Evolutionary conservation across 2,329 filamentous ascomycete genomes (phyloP), one percentile per base, ranked within the genome.

Genomic region (Talaromyces sp.): DNA sequence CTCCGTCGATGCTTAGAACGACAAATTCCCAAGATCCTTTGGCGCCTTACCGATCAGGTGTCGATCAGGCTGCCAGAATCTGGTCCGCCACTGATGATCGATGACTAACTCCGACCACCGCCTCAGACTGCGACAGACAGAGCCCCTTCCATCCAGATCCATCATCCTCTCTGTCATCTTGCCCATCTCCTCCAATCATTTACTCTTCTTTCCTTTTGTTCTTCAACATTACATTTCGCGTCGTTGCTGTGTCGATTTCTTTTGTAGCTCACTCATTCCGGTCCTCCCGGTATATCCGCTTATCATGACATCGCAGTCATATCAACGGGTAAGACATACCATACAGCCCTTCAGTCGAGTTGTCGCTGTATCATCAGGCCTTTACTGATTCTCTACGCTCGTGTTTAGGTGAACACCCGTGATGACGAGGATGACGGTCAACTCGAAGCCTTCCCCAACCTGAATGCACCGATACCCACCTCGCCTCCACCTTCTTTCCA

Each of bases 401-500:
- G 13, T 41, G 27, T 67, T 2, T 64, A 82, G 80, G 78, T 82
- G 33, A 79, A 81, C 62, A 71, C 77, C 72, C 78, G 78, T 41
- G 77, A 80, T 69, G 79, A 80, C 63, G 77, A 81, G 52, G 73
- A 74, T 56, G 67, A 70, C 62, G 65, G 68, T 54, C 54, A 72
- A 54, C 62, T 69, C 31, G 70, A 75, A 54, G 72, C 75, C 50
- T 74, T 75, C 68, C 75, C 72, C 66, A 70, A 72, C 37, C 73
- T 69, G 66, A 63, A 70, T 35, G 68, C 73, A 56, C 67, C 70
- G 52, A 72, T 73, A 33, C 76, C 79, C 35, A 75, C 75, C 49
- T 82, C 80, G 69, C 80, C 80, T 62, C 79, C 80, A 43, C 94
- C 94, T 2, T 97, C 94, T 1, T 98, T 97, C 79, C 92, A 89